Percentiles rank a stretch among this genome's conserved stretches.
Conservation (phyloP, 495 filamentous ascomycete species). For the Podospora didyma region DNA sequence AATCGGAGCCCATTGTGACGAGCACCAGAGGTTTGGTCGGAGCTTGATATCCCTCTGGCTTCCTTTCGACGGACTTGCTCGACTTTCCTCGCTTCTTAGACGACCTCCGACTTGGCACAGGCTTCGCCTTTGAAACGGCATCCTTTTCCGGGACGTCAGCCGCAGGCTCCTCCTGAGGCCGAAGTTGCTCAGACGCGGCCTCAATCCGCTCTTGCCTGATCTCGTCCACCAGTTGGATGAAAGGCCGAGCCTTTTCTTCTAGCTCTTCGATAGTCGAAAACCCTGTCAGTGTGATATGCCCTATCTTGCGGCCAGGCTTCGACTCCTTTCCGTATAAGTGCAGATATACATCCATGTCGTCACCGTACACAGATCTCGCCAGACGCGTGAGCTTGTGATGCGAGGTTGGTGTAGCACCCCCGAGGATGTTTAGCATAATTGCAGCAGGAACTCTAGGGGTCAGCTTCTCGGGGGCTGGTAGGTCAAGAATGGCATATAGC, state of each 20-base stretch:
- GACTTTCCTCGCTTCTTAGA: not conserved
- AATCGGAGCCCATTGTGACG: conserved; percentile 94
- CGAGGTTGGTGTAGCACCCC: conserved; percentile 63
- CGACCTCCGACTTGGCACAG: not conserved
- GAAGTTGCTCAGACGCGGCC: conserved; percentile 19
- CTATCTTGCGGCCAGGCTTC: conserved; percentile 88
- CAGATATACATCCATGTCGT: conserved; percentile 46
- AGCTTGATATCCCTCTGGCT: not conserved
- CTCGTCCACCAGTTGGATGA: conserved; percentile 60
- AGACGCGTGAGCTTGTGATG: conserved; percentile 63
- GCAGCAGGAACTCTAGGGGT: conserved; percentile 55
- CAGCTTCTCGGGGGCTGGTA: conserved; percentile 63
- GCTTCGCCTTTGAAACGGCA: not conserved
- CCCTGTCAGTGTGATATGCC: conserved; percentile 75
- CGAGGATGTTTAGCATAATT: conserved; percentile 97
- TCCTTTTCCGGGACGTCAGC: not conserved
- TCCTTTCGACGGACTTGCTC: not conserved
- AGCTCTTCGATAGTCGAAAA: conserved; percentile 65
- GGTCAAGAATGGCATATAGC: conserved; percentile 77
- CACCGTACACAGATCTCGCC: conserved; percentile 58
- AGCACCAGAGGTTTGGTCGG: conserved; percentile 57
- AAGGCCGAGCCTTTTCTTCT: conserved; percentile 62
- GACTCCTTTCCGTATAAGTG: conserved; percentile 93
- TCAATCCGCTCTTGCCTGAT: conserved; percentile 57
- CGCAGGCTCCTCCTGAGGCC: conserved; percentile 17